Evolutionary conservation across 2,329 filamentous ascomycete genomes (phyloP).

Genomic region (Magnaporthiopsis incrustans): DNA sequence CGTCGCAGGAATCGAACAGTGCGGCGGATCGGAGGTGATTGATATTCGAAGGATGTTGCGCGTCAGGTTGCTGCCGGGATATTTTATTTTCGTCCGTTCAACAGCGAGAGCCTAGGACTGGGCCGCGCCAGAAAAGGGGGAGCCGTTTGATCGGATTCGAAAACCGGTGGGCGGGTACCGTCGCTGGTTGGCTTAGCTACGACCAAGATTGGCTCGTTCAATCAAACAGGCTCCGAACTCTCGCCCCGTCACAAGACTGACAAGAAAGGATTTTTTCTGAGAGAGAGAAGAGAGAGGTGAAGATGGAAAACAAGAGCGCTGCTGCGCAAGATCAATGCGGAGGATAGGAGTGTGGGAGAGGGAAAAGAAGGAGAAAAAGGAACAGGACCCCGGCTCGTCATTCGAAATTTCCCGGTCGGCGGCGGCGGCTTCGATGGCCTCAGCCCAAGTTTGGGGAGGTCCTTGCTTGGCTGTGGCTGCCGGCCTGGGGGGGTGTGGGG

Average conservation of each 20-base stretch:
- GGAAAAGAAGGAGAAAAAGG: background rate
- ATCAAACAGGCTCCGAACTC: conserved; percentile 1
- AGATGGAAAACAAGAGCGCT: background rate
- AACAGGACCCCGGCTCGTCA: background rate
- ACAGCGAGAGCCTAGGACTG: background rate
- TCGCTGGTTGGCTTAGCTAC: conserved; percentile 5
- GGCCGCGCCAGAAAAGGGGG: background rate
- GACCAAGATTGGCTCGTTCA: background rate
- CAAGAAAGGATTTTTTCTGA: background rate
- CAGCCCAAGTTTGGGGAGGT: background rate
- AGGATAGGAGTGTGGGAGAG: background rate
- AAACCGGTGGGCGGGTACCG: background rate
- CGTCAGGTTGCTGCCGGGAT: background rate
- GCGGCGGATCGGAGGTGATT: background rate
- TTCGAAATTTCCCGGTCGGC: background rate
- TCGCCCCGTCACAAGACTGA: too few species aligned
- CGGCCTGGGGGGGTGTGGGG: background rate
- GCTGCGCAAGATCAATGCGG: background rate
- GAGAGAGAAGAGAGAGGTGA: background rate
- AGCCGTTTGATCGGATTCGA: background rate
- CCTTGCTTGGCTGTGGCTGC: background rate
- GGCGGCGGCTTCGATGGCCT: background rate
- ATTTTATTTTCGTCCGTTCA: background rate
- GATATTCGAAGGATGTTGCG: background rate
- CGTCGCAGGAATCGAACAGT: background rate